Evolutionary conservation across 2,329 filamentous ascomycete species (phyloP), one percentile per base, ranked within the genome.

Genomic region (Talaromyces amestolkiae): DNA sequence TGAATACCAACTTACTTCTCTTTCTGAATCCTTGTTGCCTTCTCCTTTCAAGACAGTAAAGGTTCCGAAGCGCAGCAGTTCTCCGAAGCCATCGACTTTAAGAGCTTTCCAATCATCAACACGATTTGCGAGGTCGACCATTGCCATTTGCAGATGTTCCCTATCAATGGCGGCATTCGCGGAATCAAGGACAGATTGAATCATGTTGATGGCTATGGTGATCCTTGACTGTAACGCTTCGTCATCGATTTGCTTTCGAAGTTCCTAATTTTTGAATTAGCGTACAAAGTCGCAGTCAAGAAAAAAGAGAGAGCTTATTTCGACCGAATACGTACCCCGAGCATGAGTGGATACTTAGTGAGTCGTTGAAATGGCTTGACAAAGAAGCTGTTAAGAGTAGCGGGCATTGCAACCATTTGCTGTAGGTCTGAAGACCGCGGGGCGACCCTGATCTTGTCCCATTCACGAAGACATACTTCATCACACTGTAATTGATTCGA

Each of bases 101-200:
- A 98, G 91, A 61, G 90, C 91, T 78, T 97, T 98, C 95, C 95
- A 99, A 76, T 99, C 95, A 73, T 98, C 95, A 1, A 99, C 94
- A 60, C 95, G 85, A 63, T 80, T 81, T 66, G 90, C 88, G 31
- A 99, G 84, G 66, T 98, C 95, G 67, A 91, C 87, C 10, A 97
- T 82, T 6, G 93, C 93, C 73, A 95, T 91, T 58, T 90, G 86
- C 61, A 96, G 84, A 61, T 97, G 86, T 74, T 97, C 92, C 59
- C 91, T 89, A 74, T 96, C 91, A 53, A 99, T 92, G 4, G 93
- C 94, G 65, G 93, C 90, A 75, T 98, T 97, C 5, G 94, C 94
- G 71, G 91, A 89, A 68, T 89, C 87, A 35, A 98, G 83, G 0
- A 97, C 91, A 61, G 90, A 85, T 70, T 93, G 91, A 7, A 95